phyloP scores from a whole-genome alignment of 2,329 filamentous ascomycete genomes.

The Fusarium verrucosum region DNA sequence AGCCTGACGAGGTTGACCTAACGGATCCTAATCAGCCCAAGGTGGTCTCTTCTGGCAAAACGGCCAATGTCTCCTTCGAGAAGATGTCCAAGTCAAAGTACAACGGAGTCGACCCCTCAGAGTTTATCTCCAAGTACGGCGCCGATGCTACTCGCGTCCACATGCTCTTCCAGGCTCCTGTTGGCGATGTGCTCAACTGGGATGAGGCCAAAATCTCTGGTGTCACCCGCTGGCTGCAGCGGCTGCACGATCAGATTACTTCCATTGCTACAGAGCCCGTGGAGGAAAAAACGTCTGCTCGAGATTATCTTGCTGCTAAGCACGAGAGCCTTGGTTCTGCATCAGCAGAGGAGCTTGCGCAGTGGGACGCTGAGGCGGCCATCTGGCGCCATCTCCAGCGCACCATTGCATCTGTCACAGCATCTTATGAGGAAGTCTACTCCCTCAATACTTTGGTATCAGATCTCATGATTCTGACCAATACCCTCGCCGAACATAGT shows the following conservation, averaged over 20 bases:
- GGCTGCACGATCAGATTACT: constrained; percentile 68
- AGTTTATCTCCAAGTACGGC: constrained; percentile 77
- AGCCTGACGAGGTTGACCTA: constrained; percentile 77
- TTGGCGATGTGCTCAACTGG: constrained; percentile 87
- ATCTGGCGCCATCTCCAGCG: constrained; percentile 74
- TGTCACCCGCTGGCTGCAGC: constrained; percentile 80
- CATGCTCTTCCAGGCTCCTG: constrained; percentile 88
- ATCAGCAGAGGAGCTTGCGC: constrained; percentile 46
- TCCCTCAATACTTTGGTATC: constrained; percentile 85
- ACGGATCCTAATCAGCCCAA: constrained; percentile 64
- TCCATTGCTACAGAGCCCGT: constrained; percentile 33
- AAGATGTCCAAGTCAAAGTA: constrained; percentile 98
- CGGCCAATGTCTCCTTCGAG: constrained; percentile 74
- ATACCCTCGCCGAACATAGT: constrained; percentile 64
- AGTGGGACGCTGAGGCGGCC: constrained; percentile 58
- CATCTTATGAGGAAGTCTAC: constrained; percentile 75
- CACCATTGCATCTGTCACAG: constrained; percentile 72
- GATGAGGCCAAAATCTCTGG: constrained; percentile 84
- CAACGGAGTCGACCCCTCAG: constrained; percentile 85
- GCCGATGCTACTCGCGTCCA: constrained; percentile 87
- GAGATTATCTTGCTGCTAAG: constrained; percentile 51
- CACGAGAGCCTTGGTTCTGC: constrained; percentile 46
- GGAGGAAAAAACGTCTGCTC: constrained; percentile 31
- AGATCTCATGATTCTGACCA: constrained; percentile 83
- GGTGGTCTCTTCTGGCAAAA: constrained; percentile 68